A percentile compares a stretch with the other conserved stretches of the same genome.
These are phyloP conservation scores for Miscanthus lutarioriparius DNA, from an alignment of 176 grass and related monocot genomes.

Conservation along the genomic window DNA sequence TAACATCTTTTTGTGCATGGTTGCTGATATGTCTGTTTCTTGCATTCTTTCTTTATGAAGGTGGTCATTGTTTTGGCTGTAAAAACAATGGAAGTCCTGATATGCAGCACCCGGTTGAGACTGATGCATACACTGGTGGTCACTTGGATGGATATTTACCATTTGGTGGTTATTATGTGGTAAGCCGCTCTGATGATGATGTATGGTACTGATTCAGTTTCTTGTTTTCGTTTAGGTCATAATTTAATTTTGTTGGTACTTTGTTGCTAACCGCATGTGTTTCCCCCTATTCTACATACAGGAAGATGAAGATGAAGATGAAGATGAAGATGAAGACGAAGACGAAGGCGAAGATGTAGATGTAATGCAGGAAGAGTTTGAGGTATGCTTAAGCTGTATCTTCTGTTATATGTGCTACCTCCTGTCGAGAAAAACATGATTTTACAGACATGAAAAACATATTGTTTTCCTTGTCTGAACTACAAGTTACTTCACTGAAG, in stretches of 20 bases:
- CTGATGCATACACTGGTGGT: background rate
- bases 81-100: background rate
- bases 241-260: background rate
- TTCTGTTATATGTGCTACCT: background rate
- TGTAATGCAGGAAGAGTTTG: too few species aligned
- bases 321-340: background rate
- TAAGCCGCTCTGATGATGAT: background rate
- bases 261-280: background rate
- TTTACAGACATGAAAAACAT: background rate
- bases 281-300: background rate
- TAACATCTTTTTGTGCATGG: background rate
- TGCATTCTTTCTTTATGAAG: background rate
- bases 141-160: background rate
- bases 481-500: background rate
- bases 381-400: background rate
- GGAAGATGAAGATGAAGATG: background rate
- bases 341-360: too few species aligned
- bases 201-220: background rate
- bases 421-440: background rate
- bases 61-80: background rate
- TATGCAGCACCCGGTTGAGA: background rate
- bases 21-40: background rate
- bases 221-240: background rate
- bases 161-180: background rate
- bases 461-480: background rate